Base-by-base conservation (phyloP, 768 basidiomycete species). In the Tulasnella sp. region DNA sequence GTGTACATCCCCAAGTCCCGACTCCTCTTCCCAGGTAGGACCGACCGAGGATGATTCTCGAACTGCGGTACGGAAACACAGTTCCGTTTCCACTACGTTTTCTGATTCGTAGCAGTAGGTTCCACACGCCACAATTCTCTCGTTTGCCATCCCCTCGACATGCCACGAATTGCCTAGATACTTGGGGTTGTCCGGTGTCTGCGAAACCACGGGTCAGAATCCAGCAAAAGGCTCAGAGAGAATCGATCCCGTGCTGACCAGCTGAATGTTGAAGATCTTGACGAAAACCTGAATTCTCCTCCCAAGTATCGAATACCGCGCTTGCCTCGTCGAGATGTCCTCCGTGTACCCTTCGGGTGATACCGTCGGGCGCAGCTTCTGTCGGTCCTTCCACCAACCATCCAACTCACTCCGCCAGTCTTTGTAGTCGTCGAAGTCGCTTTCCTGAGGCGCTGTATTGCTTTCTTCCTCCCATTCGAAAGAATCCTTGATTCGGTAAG, bases 131-230 rank as follows among this genome's bases (percentile, higher is more conserved):
- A 64, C 28, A 24, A 78, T 78, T 20, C 60, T 20, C 42, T 78
- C 58, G 18, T 78, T 78, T 4, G n/a, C 50, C 77, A 78, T 90
- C 44, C 90, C 90, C 83, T 89, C 88, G 22, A 90, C 89, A 74
- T 88, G 89, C 90, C 90, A 91, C 12, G 83, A 83, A 16, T 86
- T 84, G 9, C 90, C 88, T 3, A 83, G 80, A 82, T 86, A 88
- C 8, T 76, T 75, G 8, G 86, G 85, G 12, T 84, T 85, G 28
- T 85, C 85, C 11, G 88, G 87, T 76, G 87, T 86, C 40, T 86
- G 64, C 11, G 37, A 48, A 14, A 24, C 1, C 41, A 37, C 22
- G 31, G 58, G 34, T 18, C 42, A 50, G 46, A 4, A 44, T 42
- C 16, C 3, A 1, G 34, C 14, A 9, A 40, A 50, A 22, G 40